A percentile compares a stretch with the other conserved stretches of the same genome.
Evolutionary conservation across 371 early-diverging fungal species (phyloP).

Genomic region (Haplosporangium sp.): DNA sequence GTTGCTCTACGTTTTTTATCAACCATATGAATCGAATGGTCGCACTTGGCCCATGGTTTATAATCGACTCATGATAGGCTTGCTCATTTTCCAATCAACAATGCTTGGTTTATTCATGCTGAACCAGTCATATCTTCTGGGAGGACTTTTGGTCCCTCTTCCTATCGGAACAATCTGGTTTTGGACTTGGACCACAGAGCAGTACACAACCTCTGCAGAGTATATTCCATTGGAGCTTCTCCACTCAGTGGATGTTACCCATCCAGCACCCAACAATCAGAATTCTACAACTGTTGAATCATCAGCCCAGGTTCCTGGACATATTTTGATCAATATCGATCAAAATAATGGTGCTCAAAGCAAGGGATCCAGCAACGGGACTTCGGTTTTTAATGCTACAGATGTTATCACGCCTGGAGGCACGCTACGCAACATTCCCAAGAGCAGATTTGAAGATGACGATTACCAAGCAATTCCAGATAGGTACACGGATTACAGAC

Average conservation of each 20-base stretch:
- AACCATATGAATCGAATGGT: slow-evolving; percentile 86
- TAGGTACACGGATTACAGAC: slow-evolving; percentile 46
- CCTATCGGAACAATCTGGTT: slow-evolving; percentile 66
- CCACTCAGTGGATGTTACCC: slow-evolving; percentile 10
- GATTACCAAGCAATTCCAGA: slow-evolving; percentile 71
- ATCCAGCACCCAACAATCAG: not conserved
- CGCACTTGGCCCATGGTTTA: slow-evolving; percentile 81
- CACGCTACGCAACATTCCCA: slow-evolving; percentile 20
- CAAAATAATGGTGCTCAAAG: not conserved
- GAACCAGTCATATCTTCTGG: slow-evolving; percentile 64
- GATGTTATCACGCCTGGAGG: slow-evolving; percentile 36
- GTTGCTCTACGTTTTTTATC: slow-evolving; percentile 87
- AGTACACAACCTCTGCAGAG: slow-evolving; percentile 67
- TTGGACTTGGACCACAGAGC: slow-evolving; percentile 66
- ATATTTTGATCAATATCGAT: slow-evolving; percentile 20
- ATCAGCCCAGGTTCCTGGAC: slow-evolving; percentile 18
- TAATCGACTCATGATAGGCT: slow-evolving; percentile 80
- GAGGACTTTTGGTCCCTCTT: slow-evolving; percentile 62
- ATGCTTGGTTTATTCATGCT: slow-evolving; percentile 83
- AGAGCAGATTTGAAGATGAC: slow-evolving; percentile 69
- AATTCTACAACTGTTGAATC: slow-evolving; percentile 8
- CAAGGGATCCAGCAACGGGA: slow-evolving; percentile 16
- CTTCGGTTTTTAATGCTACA: slow-evolving; percentile 54
- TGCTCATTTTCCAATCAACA: slow-evolving; percentile 88
- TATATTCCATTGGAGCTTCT: slow-evolving; percentile 58